Evolutionary conservation across 306 rosid species (phyloP).

Genomic region (Vigna radiata): DNA sequence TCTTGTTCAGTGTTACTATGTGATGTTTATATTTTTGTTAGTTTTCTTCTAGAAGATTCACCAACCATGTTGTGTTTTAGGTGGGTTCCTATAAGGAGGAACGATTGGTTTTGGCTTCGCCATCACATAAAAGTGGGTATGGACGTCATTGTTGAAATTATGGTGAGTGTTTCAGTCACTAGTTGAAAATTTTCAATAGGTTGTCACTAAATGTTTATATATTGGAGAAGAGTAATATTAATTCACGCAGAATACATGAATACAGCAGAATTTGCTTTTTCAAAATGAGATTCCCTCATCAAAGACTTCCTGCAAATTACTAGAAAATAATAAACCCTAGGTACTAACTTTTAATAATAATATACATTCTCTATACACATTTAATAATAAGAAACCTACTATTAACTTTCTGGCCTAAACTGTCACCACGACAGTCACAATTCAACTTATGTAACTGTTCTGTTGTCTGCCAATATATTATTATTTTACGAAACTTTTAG

Average conservation of each 20-base stretch:
- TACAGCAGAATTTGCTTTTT: not conserved
- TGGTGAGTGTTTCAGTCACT: constrained; percentile 65
- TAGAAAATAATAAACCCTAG: not conserved
- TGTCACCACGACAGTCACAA: too few relatives aligned
- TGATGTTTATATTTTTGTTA: constrained; percentile 29
- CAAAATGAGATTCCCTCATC: not conserved
- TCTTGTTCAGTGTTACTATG: constrained; percentile 41
- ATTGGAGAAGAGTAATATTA: not conserved
- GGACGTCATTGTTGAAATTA: constrained; percentile 84
- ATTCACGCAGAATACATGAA: not conserved
- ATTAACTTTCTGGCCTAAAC: not conserved
- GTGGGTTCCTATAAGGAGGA: constrained; percentile 93
- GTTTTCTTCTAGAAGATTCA: constrained; percentile 44
- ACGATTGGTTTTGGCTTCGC: constrained; percentile 99
- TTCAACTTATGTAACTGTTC: too few relatives aligned
- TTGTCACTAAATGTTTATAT: constrained; percentile 41
- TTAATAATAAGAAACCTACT: too few relatives aligned
- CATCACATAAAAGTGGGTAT: constrained; percentile 96
- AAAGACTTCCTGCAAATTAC: not conserved
- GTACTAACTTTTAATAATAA: too few relatives aligned
- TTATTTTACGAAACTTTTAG: too few relatives aligned
- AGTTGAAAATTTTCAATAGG: constrained; percentile 4
- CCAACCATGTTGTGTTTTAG: constrained; percentile 60
- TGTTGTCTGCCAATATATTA: too few relatives aligned
- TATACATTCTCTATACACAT: not conserved